Percentiles rank a stretch among this genome's conserved stretches.
phyloP scores from a whole-genome alignment of 169 alveolate species.

The Cryptosporidium sp. region DNA sequence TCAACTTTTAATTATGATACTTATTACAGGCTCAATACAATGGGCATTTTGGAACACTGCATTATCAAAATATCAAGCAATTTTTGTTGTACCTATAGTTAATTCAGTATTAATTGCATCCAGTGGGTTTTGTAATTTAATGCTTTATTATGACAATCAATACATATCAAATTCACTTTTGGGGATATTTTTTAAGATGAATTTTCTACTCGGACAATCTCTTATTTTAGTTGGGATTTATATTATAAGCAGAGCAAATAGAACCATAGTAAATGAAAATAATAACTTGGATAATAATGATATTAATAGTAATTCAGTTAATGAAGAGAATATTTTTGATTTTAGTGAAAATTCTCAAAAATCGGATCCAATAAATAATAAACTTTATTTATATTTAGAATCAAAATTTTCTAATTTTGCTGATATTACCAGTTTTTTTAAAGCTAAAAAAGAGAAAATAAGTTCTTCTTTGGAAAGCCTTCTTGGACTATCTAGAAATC shows the following conservation, averaged over 20 bases:
- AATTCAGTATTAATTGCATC: conserved; percentile 71
- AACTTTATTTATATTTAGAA: not conserved
- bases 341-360: not conserved
- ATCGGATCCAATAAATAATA: not conserved
- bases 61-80: conserved; percentile 62
- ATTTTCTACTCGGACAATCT: conserved; percentile 41
- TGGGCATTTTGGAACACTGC: conserved; percentile 55
- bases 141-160: conserved; percentile 36
- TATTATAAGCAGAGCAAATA: conserved; percentile 42
- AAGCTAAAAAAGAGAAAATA: conserved; percentile 27
- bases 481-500: conserved; percentile 17
- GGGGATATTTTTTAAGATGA: not conserved
- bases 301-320: not conserved
- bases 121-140: conserved; percentile 64
- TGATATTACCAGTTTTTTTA: not conserved
- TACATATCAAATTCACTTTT: not conserved
- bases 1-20: conserved; percentile 5
- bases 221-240: conserved; percentile 50
- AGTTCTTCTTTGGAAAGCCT: conserved; percentile 58
- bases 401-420: not conserved
- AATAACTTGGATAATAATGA: not conserved
- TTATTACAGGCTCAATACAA: conserved; percentile 52
- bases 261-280: not conserved
- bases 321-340: not conserved
- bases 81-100: conserved; percentile 67